Evolutionary conservation across 352 stramenopile species (phyloP).

Genomic region (Globisporangium nagaii): DNA sequence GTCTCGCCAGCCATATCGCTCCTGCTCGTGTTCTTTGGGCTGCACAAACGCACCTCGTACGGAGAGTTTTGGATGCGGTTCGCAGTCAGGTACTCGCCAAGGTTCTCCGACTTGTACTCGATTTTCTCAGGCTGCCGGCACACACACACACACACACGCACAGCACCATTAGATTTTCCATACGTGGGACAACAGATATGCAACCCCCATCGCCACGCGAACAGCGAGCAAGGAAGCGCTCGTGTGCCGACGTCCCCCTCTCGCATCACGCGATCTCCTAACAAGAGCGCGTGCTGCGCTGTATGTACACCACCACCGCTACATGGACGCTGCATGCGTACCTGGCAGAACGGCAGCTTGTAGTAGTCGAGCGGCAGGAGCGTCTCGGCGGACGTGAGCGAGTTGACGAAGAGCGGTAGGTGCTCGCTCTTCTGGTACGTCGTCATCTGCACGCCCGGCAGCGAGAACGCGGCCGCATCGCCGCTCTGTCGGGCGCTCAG

Average conservation of each 20-base stretch:
- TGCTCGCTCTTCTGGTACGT: conserved; percentile 82
- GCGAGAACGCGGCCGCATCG: conserved; percentile 36
- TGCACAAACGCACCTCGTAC: conserved; percentile 87
- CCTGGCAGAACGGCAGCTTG: conserved; percentile 94
- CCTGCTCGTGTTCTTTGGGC: too few relatives aligned
- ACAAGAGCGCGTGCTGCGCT: too few relatives aligned
- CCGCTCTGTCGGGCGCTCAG: not conserved
- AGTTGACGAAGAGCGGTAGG: conserved; percentile 93
- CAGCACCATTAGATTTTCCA: not conserved
- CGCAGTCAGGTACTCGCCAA: conserved; percentile 98
- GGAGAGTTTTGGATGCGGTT: conserved; percentile 99
- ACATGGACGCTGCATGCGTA: too few relatives aligned
- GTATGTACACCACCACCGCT: too few relatives aligned
- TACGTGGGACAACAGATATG: too few relatives aligned
- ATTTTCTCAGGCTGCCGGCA: conserved; percentile 71
- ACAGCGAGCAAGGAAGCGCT: not conserved
- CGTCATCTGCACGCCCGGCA: conserved; percentile 85
- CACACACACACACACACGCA: conserved; percentile 5
- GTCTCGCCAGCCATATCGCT: too few relatives aligned
- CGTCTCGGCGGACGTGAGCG: conserved; percentile 92
- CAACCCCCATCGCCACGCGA: too few relatives aligned
- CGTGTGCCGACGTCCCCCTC: not conserved
- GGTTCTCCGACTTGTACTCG: conserved; percentile 97
- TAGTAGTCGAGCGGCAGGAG: conserved; percentile 98
- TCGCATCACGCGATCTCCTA: too few relatives aligned